phyloP scores from a whole-genome alignment of 345 rosid genomes.

The Cardamine occulta region DNA sequence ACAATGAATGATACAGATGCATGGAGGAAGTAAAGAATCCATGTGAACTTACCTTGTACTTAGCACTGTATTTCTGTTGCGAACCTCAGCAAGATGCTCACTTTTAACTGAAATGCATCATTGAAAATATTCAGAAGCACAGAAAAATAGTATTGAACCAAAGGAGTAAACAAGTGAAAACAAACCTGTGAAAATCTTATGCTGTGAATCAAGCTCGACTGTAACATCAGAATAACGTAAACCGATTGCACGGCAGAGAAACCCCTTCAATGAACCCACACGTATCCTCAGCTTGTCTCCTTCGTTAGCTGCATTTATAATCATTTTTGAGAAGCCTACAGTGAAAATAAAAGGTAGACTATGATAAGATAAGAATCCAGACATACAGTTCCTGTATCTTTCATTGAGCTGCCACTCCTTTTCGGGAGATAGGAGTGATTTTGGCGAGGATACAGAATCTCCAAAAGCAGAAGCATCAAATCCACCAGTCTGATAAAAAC shows the following conservation, averaged over 20 bases:
- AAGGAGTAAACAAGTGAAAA: constrained; percentile 22
- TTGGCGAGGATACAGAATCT: constrained; percentile 72
- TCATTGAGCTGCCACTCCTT: constrained; percentile 51
- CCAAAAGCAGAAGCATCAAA: constrained; percentile 57
- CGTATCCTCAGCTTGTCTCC: constrained; percentile 81
- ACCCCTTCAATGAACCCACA: constrained; percentile 92
- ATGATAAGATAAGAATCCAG: constrained; percentile 1
- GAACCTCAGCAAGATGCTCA: constrained; percentile 93
- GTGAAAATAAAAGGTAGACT: constrained; percentile 14
- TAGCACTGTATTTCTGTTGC: constrained; percentile 58
- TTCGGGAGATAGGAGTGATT: constrained; percentile 70
- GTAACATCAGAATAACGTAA: constrained; percentile 78
- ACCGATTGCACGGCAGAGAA: constrained; percentile 85
- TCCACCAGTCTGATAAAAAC: constrained; percentile 58
- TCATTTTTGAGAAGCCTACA: constrained; percentile 31
- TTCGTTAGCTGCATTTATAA: constrained; percentile 61
- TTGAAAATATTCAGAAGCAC: constrained; percentile 26
- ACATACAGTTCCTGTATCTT: constrained; percentile 60
- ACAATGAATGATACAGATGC: constrained; percentile 9
- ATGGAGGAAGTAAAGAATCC: constrained; percentile 13
- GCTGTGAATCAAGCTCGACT: constrained; percentile 91
- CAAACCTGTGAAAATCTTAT: constrained; percentile 79
- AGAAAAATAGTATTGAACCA: constrained; percentile 13
- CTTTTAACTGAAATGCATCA: constrained; percentile 64
- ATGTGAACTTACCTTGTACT: constrained; percentile 48